Percentiles rank a stretch among this genome's conserved stretches.
Evolutionary conservation across 2,329 filamentous ascomycete species (phyloP).

Genomic region (Chrysoporthe austroafricana): DNA sequence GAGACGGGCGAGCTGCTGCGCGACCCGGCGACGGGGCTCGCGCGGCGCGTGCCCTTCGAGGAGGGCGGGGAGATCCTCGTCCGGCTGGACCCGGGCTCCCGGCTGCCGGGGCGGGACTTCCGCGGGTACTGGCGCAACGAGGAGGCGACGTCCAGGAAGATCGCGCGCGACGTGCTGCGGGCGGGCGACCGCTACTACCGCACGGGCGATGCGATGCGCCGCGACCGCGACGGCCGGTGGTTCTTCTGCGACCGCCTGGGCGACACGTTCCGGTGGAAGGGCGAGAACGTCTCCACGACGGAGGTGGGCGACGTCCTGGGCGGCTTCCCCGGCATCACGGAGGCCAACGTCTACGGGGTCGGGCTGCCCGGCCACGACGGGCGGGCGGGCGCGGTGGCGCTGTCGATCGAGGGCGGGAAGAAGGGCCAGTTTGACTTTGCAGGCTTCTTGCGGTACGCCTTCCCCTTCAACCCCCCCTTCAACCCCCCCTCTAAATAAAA

Average conservation of each 20-base stretch:
- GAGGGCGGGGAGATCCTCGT: constrained; percentile 78
- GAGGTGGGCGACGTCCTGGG: constrained; percentile 70
- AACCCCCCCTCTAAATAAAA: no score
- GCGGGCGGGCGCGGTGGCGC: constrained; percentile 66
- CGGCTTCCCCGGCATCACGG: constrained; percentile 59
- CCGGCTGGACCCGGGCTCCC: constrained; percentile 46
- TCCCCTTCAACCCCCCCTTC: not conserved
- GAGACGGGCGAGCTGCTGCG: constrained; percentile 69
- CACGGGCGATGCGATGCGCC: constrained; percentile 67
- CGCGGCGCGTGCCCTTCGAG: constrained; percentile 63
- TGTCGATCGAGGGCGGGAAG: constrained; percentile 57
- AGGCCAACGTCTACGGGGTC: constrained; percentile 75
- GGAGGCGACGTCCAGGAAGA: constrained; percentile 69
- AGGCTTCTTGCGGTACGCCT: constrained; percentile 56
- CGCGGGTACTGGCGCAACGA: constrained; percentile 72
- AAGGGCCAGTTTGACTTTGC: constrained; percentile 60
- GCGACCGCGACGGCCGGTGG: constrained; percentile 66
- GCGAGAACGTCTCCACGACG: constrained; percentile 68
- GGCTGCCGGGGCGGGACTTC: constrained; percentile 56
- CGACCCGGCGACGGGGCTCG: constrained; percentile 71
- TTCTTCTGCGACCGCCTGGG: constrained; percentile 72
- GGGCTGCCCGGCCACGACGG: constrained; percentile 68
- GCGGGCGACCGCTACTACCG: constrained; percentile 72
- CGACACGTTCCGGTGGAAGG: constrained; percentile 78
- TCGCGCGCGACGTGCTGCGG: constrained; percentile 64